Base-by-base conservation (phyloP, 352 stramenopile species). In the Phytophthora pistaciae region DNA sequence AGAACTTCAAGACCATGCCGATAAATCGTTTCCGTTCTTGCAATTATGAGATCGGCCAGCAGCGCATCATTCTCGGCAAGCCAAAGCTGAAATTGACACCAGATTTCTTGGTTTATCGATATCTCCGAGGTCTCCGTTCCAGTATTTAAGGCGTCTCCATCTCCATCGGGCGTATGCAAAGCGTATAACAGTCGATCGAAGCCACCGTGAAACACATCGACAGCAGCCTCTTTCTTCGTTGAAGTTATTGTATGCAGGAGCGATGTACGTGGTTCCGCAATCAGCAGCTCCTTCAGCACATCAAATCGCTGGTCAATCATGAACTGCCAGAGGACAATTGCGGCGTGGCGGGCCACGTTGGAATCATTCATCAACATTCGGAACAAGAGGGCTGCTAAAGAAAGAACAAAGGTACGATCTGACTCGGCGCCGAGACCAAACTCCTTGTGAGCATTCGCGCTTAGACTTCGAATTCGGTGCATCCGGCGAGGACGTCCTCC, bases 21-120 rank as follows among this genome's bases (percentile, higher is more conserved):
- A 42, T 87, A 78, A 27, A 92, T 91, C 0, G 85, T 62, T 56
- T 94, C 82, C 1, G 88, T 92, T 49, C 84, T 80, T 6, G 75
- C 56, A 16, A 93, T 18, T n/a, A 95, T 83, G 18, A 94, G 36
- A 40, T 95, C 86, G n/a, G 87, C 82, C 10, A 95, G 71, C 3
- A 91, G 56, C 8, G 82, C 66, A 25, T 78, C 78, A 46, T 93
- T 87, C 21, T 92, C 85, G 1, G 81, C 88, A 11, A 95, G 68
- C 88, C 88, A 95, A n/a, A 85, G 68, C n/a, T 91, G 84, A 49
- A 95, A 95, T 52, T 92, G 81, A 11, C 90, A 72, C 86, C 86
- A 93, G 20, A 78, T 88, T 13, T 93, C 84, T 57, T 80, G 75
- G 27, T 79, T 91, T 0, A 80, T 31, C 20, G 25, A 52, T 16